These are phyloP conservation scores for Sugiyamaella smithiae DNA, from an alignment of 805 yeast genomes.

Conservation along the genomic window DNA sequence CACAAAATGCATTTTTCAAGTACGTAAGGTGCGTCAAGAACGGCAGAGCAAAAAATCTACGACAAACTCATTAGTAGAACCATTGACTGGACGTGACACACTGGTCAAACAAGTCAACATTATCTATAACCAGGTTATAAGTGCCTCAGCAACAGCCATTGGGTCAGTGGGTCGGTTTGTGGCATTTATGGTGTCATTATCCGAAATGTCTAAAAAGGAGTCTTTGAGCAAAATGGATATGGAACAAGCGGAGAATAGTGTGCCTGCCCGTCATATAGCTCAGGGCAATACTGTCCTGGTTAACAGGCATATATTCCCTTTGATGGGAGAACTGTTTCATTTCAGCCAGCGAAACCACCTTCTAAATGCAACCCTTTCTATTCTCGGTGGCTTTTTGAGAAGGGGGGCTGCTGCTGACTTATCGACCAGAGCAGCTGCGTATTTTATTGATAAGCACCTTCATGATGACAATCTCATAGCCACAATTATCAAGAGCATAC, in stretches of 20 bases:
- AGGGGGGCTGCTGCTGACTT: conserved; percentile 19
- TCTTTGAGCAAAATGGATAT: background rate
- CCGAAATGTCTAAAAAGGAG: background rate
- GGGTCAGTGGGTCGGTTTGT: conserved; percentile 14
- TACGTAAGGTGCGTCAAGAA: background rate
- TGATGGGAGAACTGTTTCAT: conserved; percentile 12
- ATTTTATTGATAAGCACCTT: conserved; percentile 15
- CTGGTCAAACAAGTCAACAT: conserved; percentile 12
- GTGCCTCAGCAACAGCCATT: conserved; percentile 4
- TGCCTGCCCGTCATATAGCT: background rate
- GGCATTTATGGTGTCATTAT: conserved; percentile 18
- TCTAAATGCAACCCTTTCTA: conserved; percentile 12
- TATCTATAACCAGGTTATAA: conserved; percentile 10
- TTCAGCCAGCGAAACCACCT: conserved; percentile 18
- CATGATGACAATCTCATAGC: conserved; percentile 22
- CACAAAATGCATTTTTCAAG: conserved; percentile 23
- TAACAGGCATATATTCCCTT: conserved; percentile 15
- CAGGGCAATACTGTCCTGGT: too few relatives aligned
- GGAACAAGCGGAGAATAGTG: too few relatives aligned
- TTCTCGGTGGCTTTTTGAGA: conserved; percentile 14
- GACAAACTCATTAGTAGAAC: background rate
- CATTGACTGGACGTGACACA: conserved; percentile 1
- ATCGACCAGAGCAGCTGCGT: conserved; percentile 17
- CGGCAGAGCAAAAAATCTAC: background rate
- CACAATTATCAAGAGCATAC: conserved; percentile 29